These are phyloP conservation scores for Thuja plicata DNA, from an alignment of 83 land plant species.

Conservation along the genomic window DNA sequence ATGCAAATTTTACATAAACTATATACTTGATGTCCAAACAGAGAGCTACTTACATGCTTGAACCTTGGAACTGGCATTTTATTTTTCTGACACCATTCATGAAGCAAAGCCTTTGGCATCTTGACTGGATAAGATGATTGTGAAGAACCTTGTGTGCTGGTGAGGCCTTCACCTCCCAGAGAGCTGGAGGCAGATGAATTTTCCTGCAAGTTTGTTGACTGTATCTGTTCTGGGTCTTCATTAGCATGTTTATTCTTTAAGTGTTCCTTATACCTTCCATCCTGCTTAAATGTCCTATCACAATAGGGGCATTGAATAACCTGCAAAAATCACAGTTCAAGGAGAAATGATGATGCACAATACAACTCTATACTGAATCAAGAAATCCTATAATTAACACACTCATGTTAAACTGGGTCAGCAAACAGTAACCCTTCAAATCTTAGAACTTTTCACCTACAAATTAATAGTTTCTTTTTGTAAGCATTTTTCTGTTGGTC, in stretches of 20 bases:
- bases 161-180: not conserved
- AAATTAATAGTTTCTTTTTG: not conserved
- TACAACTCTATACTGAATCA: not conserved
- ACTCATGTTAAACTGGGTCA: not conserved
- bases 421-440: not conserved
- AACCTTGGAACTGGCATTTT: slow-evolving; percentile 30
- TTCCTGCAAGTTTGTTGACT: not conserved
- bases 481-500: not conserved
- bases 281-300: slow-evolving; percentile 45
- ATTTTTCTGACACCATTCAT: slow-evolving; percentile 51
- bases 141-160: not conserved
- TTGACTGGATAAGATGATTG: slow-evolving; percentile 34
- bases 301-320: slow-evolving; percentile 35
- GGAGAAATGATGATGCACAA: not conserved
- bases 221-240: slow-evolving; percentile 15
- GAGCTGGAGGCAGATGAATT: not conserved
- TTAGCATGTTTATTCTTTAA: slow-evolving; percentile 41
- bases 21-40: not conserved
- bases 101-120: slow-evolving; percentile 33
- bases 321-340: slow-evolving; percentile 15
- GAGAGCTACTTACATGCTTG: slow-evolving; percentile 25
- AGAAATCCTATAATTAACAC: not conserved
- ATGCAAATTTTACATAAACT: not conserved
- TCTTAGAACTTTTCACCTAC: not conserved
- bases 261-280: slow-evolving; percentile 42